A percentile compares a stretch with the other conserved stretches of the same genome.
Conservation (phyloP, 129 eudicot genomes). For the Flaveria robusta region DNA sequence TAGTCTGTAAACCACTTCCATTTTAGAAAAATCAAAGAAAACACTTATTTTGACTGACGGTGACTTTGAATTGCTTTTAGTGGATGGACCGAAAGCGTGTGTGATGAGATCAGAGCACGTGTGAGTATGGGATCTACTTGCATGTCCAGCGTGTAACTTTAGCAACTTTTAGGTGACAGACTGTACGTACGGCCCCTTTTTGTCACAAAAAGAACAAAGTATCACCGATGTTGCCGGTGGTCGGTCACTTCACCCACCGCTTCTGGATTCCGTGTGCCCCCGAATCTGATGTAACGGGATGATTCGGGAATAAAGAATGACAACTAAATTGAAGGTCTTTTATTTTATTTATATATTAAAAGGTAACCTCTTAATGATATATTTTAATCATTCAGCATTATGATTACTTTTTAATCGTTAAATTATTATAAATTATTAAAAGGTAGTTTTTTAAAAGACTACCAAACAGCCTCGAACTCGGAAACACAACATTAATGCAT, state of each 20-base stretch:
- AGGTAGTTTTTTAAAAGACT: too few species aligned
- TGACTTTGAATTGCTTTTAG: not conserved
- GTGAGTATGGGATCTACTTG: conserved; percentile 22
- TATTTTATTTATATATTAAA: too few species aligned
- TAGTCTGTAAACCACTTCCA: too few species aligned
- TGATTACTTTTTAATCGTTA: too few species aligned
- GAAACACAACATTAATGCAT: too few species aligned
- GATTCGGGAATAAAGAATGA: too few species aligned
- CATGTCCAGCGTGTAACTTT: conserved; percentile 39
- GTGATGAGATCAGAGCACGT: conserved; percentile 19
- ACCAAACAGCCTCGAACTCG: too few species aligned
- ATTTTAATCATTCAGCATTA: too few species aligned
- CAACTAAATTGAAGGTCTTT: too few species aligned
- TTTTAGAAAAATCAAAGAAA: too few species aligned
- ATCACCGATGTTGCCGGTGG: conserved; percentile 19
- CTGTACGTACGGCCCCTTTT: conserved; percentile 7
- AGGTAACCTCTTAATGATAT: too few species aligned
- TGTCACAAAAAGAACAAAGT: not conserved
- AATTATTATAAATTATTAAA: too few species aligned
- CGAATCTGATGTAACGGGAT: not conserved
- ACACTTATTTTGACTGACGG: conserved; percentile 12
- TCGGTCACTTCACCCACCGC: conserved; percentile 15
- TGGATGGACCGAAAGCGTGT: conserved; percentile 1
- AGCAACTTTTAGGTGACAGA: conserved; percentile 26
- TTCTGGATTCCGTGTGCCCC: conserved; percentile 31